Evolutionary conservation across 129 eudicot species (phyloP), one percentile per base, ranked within the genome.

Genomic region (Apium graveolens): DNA sequence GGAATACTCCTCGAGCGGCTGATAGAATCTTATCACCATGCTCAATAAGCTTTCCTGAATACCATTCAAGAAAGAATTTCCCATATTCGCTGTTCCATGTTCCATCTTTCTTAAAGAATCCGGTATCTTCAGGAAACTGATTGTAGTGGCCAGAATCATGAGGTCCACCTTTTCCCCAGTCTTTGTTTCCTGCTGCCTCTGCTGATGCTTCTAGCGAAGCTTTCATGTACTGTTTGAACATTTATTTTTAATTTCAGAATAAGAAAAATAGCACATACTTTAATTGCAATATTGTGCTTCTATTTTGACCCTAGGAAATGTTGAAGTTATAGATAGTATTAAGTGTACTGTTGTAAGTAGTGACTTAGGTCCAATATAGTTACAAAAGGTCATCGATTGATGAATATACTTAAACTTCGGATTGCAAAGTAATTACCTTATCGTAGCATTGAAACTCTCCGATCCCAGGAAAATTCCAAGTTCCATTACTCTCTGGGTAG

Each of bases 401-500:
- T 37, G 24, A 68, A 20, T 24, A 48, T 27, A 71, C 39, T 18
- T 57, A 42, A 18, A 21, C 13, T 76, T 62, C 20, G 18, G 29
- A 31, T n/a, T 39, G 51, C 73, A 66, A 60, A 60, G 46, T 20
- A 41, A 17, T 77, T 88, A 95, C 98, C 97, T 95, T 91, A 80
- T 95, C 98, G 31, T 91, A 88, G 85, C 97, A 91, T 78, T 95
- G 98, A 49, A 95, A 95, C 84, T 95, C 98, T 60, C 98, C 98
- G 43, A 95, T 95, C 70, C 98, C 98, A 1, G 98, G 98, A 79
- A 95, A 95, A 53, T 85, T 95, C 98, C 98, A 95, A n/a, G 97
- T 95, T 24, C 98, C 98, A 14, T 91, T 95, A 81, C 98, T 95
- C 87, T 95, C 98, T 60, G 98, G 98, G 84, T 95, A 95, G 77